Conservation (phyloP, 1,139 yeast species). For the Sugiyamaella neomexicana region DNA sequence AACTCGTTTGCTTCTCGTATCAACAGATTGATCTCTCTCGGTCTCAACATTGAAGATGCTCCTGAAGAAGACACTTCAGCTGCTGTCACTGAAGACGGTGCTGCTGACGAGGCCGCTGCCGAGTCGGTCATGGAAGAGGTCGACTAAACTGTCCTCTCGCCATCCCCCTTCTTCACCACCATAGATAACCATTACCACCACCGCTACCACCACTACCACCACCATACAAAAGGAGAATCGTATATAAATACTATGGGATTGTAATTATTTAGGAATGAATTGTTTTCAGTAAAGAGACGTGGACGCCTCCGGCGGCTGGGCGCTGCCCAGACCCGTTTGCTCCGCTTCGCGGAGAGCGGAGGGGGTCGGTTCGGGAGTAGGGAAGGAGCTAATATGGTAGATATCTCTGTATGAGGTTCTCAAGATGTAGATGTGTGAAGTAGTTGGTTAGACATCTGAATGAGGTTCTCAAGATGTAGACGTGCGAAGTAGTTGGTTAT, state of each 20-base stretch:
- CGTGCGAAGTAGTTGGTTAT: too few species aligned
- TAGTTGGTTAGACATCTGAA: too few species aligned
- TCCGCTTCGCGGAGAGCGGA: too few species aligned
- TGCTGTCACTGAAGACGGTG: slow-evolving; percentile 49
- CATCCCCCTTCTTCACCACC: too few species aligned
- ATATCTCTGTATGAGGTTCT: too few species aligned
- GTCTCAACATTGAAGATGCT: slow-evolving; percentile 95
- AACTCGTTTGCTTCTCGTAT: slow-evolving; percentile 95
- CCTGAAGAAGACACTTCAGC: slow-evolving; percentile 57
- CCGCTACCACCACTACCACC: background rate
- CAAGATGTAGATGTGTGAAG: too few species aligned
- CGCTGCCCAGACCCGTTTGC: too few species aligned
- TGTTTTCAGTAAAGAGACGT: slow-evolving; percentile 8
- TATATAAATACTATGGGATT: slow-evolving; percentile 6
- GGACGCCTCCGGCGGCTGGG: too few species aligned
- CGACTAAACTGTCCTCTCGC: slow-evolving; percentile 73
- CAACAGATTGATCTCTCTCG: slow-evolving; percentile 96
- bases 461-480: too few species aligned
- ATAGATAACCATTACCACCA: too few species aligned
- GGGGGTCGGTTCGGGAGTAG: too few species aligned
- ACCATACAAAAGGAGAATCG: background rate
- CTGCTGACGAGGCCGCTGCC: slow-evolving; percentile 56
- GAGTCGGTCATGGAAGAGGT: slow-evolving; percentile 99
- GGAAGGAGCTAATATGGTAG: too few species aligned
- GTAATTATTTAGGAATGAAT: slow-evolving; percentile 15